Percentiles rank a stretch among this genome's conserved stretches.
phyloP scores from a whole-genome alignment of 148 eudicot genomes.

The Arbutus unedo region DNA sequence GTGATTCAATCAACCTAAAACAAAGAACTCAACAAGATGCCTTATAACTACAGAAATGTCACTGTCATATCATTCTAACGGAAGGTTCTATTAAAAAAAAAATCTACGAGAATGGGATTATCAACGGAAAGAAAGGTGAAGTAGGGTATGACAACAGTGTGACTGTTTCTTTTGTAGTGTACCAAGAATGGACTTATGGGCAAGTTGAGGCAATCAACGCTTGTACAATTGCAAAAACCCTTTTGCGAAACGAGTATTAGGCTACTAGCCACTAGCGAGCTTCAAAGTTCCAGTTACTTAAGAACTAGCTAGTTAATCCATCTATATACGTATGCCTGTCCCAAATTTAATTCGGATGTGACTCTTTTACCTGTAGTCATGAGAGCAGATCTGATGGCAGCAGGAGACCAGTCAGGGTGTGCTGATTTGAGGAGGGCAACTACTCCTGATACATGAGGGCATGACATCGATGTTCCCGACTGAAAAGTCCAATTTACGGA shows the following conservation, averaged over 20 bases:
- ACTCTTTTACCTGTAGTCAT: slow-evolving; percentile 39
- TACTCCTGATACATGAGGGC: slow-evolving; percentile 51
- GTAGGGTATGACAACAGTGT: no score
- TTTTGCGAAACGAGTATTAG: neutral
- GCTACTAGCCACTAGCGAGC: neutral
- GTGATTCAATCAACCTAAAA: neutral
- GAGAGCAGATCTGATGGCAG: slow-evolving; percentile 47
- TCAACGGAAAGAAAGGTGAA: neutral
- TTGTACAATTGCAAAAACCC: neutral
- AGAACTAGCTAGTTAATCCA: neutral
- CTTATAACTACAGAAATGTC: neutral
- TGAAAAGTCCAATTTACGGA: slow-evolving; percentile 35
- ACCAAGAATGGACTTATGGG: neutral
- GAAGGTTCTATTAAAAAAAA: neutral
- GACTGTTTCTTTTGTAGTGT: neutral
- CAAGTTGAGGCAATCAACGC: neutral
- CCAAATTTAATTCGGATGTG: neutral
- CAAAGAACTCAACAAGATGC: neutral
- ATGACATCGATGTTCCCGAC: slow-evolving; percentile 57
- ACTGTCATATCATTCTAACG: neutral
- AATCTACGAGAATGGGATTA: neutral
- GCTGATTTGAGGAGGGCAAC: slow-evolving; percentile 49
- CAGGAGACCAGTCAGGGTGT: slow-evolving; percentile 47
- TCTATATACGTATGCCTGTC: neutral
- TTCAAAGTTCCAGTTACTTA: neutral